Conservation (phyloP, 179 eudicot genomes). For the Spergularia azorica region DNA sequence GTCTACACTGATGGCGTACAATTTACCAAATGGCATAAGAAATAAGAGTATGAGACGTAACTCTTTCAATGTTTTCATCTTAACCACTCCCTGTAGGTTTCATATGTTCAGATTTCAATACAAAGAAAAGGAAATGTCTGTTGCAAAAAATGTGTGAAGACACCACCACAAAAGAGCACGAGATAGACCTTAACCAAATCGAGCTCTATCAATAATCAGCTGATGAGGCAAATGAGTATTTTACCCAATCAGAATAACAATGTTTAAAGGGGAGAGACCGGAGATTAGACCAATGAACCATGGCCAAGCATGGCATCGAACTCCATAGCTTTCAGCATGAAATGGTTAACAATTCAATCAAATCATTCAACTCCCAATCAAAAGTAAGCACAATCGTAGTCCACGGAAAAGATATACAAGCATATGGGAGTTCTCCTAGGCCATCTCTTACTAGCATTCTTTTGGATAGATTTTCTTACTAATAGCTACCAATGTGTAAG, state of each 20-base stretch:
- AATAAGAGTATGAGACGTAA: no score
- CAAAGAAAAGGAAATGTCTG: no score
- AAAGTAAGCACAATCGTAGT: slow-evolving; percentile 11
- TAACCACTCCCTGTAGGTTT: no score
- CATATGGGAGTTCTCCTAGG: slow-evolving; percentile 14
- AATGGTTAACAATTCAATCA: slow-evolving; percentile 14
- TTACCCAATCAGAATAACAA: not conserved
- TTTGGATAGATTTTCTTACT: not conserved
- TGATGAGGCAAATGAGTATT: not conserved
- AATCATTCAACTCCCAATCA: slow-evolving; percentile 19
- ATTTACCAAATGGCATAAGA: no score
- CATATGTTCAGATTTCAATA: no score
- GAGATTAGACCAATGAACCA: not conserved
- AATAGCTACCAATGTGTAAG: slow-evolving; percentile 18
- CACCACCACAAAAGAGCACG: not conserved
- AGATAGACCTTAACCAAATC: not conserved
- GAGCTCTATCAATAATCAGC: not conserved
- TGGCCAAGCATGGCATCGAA: not conserved
- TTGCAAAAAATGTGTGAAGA: not conserved
- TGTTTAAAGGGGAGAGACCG: not conserved
- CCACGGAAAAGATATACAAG: slow-evolving; percentile 27
- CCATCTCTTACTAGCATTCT: slow-evolving; percentile 4
- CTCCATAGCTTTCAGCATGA: slow-evolving; percentile 1
- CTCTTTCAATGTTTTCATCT: no score
- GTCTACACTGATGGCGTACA: no score